Evolutionary conservation across 441 rosid genomes (phyloP).

Genomic region (Geranium incanum): DNA sequence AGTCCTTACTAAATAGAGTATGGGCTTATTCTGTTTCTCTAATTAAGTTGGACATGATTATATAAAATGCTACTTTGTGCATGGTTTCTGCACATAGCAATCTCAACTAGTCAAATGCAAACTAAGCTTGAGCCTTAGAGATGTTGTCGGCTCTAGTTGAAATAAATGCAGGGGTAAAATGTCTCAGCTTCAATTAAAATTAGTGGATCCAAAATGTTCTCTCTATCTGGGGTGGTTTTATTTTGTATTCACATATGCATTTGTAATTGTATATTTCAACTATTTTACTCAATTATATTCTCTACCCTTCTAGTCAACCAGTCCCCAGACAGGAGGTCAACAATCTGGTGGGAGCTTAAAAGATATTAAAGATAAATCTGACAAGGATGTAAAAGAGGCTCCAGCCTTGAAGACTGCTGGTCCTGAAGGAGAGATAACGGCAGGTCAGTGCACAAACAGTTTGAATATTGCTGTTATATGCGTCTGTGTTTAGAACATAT

Average conservation of each 20-base stretch:
- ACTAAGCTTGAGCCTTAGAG: not conserved
- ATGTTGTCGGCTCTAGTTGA: not conserved
- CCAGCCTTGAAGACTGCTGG: slow-evolving; percentile 87
- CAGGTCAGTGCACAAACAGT: slow-evolving; percentile 53
- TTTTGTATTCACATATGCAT: not conserved
- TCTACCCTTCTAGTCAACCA: slow-evolving; percentile 53
- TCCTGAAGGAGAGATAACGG: slow-evolving; percentile 94
- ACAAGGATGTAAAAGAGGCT: slow-evolving; percentile 74
- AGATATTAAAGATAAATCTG: slow-evolving; percentile 74
- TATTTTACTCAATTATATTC: slow-evolving; percentile 11
- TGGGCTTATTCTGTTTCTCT: slow-evolving; percentile 21
- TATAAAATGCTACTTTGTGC: slow-evolving; percentile 6
- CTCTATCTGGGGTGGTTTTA: slow-evolving; percentile 11
- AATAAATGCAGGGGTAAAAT: slow-evolving; percentile 6
- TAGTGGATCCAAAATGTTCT: slow-evolving; percentile 2
- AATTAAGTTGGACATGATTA: slow-evolving; percentile 15
- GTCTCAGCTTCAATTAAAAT: not conserved
- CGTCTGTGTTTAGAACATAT: not conserved
- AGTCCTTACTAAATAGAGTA: slow-evolving; percentile 73
- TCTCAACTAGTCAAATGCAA: slow-evolving; percentile 1
- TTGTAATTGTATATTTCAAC: not conserved
- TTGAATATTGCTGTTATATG: slow-evolving; percentile 9
- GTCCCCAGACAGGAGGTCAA: slow-evolving; percentile 79
- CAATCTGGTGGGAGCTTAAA: slow-evolving; percentile 83
- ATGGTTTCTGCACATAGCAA: not conserved